These are phyloP conservation scores for Cardiospermum halicacabum DNA, from an alignment of 345 rosid species.

Conservation along the genomic window DNA sequence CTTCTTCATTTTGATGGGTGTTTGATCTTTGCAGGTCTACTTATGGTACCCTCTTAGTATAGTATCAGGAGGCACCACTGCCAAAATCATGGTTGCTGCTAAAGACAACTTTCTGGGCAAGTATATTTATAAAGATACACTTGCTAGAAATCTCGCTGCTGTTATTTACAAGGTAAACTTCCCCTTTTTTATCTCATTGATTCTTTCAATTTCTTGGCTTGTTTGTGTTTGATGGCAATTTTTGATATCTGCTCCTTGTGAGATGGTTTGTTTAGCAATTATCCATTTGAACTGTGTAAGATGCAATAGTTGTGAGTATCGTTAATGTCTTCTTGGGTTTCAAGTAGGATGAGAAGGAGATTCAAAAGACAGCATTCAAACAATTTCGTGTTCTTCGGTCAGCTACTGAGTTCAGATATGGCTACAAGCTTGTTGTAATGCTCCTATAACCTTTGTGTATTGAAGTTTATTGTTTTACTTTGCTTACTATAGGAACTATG, in stretches of 20 bases:
- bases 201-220: too few relatives aligned
- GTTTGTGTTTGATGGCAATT: too few relatives aligned
- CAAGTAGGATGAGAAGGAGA: constrained; percentile 84
- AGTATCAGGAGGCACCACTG: constrained; percentile 86
- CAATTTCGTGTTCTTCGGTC: constrained; percentile 65
- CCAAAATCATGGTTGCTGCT: constrained; percentile 93
- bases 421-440: constrained; percentile 94
- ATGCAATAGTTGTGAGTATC: neutral
- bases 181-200: neutral
- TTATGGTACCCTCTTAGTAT: constrained; percentile 92
- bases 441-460: constrained; percentile 6
- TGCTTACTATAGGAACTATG: constrained; percentile 4
- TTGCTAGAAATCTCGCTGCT: constrained; percentile 82
- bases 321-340: constrained; percentile 8
- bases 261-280: too few relatives aligned
- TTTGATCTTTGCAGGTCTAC: constrained; percentile 51
- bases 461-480: neutral
- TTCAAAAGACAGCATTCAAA: constrained; percentile 77
- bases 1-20: neutral
- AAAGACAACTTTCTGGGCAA: constrained; percentile 90
- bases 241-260: too few relatives aligned
- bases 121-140: constrained; percentile 87
- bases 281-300: too few relatives aligned
- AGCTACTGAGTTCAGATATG: constrained; percentile 83
- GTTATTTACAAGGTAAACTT: constrained; percentile 73